Evolutionary conservation across 148 eudicot genomes (phyloP).

Genomic region (Rhododendron ovatum): DNA sequence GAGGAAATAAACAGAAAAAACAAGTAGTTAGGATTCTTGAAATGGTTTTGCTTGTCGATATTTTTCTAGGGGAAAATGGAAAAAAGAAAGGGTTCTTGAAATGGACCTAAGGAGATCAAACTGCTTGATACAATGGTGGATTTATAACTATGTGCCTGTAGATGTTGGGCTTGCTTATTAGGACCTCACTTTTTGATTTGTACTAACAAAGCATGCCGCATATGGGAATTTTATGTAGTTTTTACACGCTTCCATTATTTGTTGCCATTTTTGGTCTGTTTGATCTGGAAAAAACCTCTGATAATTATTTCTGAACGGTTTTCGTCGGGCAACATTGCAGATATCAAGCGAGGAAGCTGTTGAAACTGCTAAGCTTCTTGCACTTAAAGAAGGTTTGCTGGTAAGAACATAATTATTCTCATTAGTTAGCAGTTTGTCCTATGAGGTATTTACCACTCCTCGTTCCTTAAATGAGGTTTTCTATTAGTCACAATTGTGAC

Average conservation of each 20-base stretch:
- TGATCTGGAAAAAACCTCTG: not conserved
- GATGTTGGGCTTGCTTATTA: not conserved
- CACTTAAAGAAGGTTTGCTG: conserved; percentile 50
- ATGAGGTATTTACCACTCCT: not conserved
- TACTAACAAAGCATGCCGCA: not conserved
- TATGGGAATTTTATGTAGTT: not conserved
- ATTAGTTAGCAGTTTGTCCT: not conserved
- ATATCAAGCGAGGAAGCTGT: conserved; percentile 41
- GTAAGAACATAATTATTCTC: conserved; percentile 13
- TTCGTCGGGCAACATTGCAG: conserved; percentile 11
- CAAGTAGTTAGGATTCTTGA: not conserved
- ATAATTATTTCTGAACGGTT: not conserved
- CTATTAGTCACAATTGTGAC: not conserved
- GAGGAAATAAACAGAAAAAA: not conserved
- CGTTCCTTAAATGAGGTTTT: not conserved
- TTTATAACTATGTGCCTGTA: not conserved
- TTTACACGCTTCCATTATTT: not conserved
- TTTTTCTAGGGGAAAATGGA: not conserved
- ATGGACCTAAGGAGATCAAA: not conserved
- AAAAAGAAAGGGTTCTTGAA: not conserved
- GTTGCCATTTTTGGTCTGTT: not conserved
- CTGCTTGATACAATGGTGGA: not conserved
- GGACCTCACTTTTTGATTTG: not conserved
- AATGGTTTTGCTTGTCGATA: not conserved
- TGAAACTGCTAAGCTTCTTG: conserved; percentile 41